Percentiles rank a stretch among this genome's conserved stretches.
phyloP scores from a whole-genome alignment of 345 rosid species.

The Eucalyptus urophylla region DNA sequence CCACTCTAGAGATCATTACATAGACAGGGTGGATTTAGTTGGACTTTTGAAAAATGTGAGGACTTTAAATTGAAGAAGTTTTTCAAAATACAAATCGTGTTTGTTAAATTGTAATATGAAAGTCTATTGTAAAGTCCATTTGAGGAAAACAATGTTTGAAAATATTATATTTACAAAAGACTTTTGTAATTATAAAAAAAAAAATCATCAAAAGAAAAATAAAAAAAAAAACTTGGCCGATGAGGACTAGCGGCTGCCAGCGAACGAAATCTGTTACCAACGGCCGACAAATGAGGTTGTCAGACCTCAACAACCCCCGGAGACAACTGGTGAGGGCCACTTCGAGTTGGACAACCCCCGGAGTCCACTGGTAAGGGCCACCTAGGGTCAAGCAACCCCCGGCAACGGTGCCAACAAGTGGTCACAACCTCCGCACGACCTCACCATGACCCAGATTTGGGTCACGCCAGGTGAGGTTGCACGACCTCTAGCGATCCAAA shows the following conservation, averaged over 20 bases:
- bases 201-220: no score
- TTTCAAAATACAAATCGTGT: accelerated
- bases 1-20: not conserved
- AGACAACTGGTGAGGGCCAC: accelerated
- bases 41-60: accelerated
- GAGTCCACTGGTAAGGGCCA: accelerated
- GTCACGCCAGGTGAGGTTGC: accelerated
- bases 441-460: accelerated
- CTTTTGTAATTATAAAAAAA: no score
- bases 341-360: accelerated
- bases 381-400: accelerated
- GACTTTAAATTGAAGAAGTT: no score
- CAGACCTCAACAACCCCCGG: accelerated
- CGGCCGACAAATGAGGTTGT: no score
- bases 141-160: accelerated
- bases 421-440: accelerated
- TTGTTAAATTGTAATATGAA: no score
- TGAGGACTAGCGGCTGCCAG: accelerated
- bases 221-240: accelerated
- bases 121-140: no score
- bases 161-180: no score
- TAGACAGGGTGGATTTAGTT: accelerated
- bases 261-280: no score
- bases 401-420: no score
- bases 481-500: accelerated